Percentiles rank a stretch among this genome's conserved stretches.
Evolutionary conservation across 2,329 filamentous ascomycete species (phyloP).

Genomic region (Trichoderma atrobrunneum): DNA sequence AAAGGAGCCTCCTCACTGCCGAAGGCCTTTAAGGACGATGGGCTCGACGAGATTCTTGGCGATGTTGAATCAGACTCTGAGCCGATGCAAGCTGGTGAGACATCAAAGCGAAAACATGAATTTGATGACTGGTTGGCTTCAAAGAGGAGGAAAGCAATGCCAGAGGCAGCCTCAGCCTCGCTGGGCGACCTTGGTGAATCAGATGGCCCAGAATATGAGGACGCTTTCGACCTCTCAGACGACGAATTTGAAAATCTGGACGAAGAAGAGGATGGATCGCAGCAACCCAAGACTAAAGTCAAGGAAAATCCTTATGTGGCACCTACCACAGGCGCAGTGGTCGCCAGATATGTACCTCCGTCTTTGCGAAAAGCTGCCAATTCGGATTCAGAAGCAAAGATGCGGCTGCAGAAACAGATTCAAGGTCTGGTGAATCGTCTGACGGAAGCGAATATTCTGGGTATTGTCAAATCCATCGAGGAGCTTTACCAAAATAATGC

Average conservation of each 20-base stretch:
- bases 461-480: conserved; percentile 79
- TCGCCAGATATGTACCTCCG: conserved; percentile 83
- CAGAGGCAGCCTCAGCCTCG: conserved; percentile 17
- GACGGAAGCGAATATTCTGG: conserved; percentile 84
- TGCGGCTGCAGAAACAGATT: conserved; percentile 71
- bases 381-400: conserved; percentile 64
- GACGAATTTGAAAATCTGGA: conserved; percentile 32
- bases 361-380: conserved; percentile 66
- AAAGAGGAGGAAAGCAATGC: conserved; percentile 38
- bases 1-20: conserved; percentile 72
- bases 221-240: conserved; percentile 29
- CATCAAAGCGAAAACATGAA: conserved; percentile 59
- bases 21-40: conserved; percentile 75
- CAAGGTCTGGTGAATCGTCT: conserved; percentile 91
- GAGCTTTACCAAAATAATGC: conserved; percentile 79
- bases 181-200: conserved; percentile 26
- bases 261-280: conserved; percentile 23
- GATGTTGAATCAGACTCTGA: conserved; percentile 52
- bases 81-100: conserved; percentile 51
- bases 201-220: conserved; percentile 22
- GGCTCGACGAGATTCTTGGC: conserved; percentile 73
- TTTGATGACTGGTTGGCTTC: conserved; percentile 59
- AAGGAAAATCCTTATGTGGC: conserved; percentile 89
- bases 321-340: conserved; percentile 50
- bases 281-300: conserved; percentile 43